A percentile compares a stretch with the other conserved stretches of the same genome.
These are phyloP conservation scores for Epicoccum sorghinum DNA, from an alignment of 2,329 filamentous ascomycete genomes.

Conservation along the genomic window DNA sequence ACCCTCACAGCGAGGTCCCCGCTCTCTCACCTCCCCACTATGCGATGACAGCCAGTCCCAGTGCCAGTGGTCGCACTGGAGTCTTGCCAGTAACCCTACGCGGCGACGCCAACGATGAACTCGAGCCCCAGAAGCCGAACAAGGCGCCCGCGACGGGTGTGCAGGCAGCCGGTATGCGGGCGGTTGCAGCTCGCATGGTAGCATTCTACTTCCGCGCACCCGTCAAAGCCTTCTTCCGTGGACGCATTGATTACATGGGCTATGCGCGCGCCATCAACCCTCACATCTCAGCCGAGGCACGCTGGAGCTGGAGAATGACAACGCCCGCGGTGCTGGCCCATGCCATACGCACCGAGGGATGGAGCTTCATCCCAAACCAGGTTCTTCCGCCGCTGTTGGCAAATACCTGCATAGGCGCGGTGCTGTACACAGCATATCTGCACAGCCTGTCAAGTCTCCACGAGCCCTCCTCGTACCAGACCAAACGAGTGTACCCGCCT, in stretches of 20 bases:
- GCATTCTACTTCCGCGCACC: constrained; percentile 92
- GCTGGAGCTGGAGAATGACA: constrained; percentile 68
- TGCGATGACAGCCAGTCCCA: constrained; percentile 48
- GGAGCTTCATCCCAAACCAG: constrained; percentile 76
- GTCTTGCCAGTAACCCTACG: constrained; percentile 29
- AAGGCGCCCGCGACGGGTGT: constrained; percentile 71
- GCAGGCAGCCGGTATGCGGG: constrained; percentile 84
- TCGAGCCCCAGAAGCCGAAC: constrained; percentile 49
- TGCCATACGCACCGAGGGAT: constrained; percentile 72
- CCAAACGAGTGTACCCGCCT: constrained; percentile 72
- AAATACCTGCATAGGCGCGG: constrained; percentile 74
- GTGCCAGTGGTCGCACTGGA: constrained; percentile 44
- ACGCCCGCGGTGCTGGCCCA: constrained; percentile 73
- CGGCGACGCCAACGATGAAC: constrained; percentile 22
- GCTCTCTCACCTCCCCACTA: constrained; percentile 28
- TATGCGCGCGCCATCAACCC: constrained; percentile 69
- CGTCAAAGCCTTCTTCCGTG: constrained; percentile 90
- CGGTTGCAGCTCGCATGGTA: constrained; percentile 80
- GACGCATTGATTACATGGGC: constrained; percentile 80
- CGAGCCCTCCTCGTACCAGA: constrained; percentile 65
- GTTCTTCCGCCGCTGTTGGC: constrained; percentile 77
- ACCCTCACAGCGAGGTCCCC: constrained; percentile 14
- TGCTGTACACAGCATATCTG: constrained; percentile 77
- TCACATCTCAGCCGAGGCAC: constrained; percentile 53
- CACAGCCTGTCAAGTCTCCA: constrained; percentile 71